A percentile compares a stretch with the other conserved stretches of the same genome.
These are phyloP conservation scores for Hyphopichia khmerensis DNA, from an alignment of 1,139 yeast species.

Conservation along the genomic window DNA sequence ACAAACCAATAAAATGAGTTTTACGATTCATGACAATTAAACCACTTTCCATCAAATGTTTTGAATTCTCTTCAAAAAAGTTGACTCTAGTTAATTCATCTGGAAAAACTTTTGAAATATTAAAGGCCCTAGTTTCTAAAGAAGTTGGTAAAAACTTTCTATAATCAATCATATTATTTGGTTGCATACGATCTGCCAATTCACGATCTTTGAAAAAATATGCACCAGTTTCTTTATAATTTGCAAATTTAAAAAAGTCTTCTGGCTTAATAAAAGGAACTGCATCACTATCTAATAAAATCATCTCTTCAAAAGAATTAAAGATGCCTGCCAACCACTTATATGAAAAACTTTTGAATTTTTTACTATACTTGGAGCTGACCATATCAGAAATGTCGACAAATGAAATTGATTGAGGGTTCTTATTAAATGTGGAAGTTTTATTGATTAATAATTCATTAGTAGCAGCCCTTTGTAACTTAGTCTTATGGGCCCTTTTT, in stretches of 20 bases:
- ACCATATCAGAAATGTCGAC: conserved; percentile 40
- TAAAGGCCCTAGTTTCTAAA: conserved; percentile 1
- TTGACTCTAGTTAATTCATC: neutral
- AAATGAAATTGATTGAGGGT: conserved; percentile 44
- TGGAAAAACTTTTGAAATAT: neutral
- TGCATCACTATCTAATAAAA: conserved; percentile 55
- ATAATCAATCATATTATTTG: neutral
- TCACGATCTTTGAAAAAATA: conserved; percentile 38
- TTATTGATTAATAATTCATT: conserved; percentile 1
- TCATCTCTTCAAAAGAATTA: conserved; percentile 48
- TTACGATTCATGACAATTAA: conserved; percentile 33
- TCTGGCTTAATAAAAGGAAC: conserved; percentile 43
- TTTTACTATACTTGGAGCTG: conserved; percentile 21
- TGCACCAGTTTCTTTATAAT: conserved; percentile 31
- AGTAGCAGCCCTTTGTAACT: conserved; percentile 22
- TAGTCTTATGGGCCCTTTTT: conserved; percentile 12
- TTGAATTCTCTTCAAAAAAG: conserved; percentile 14
- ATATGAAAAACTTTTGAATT: conserved; percentile 44
- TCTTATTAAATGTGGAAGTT: neutral
- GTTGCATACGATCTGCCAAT: neutral
- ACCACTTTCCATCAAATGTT: conserved; percentile 44
- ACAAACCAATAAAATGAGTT: conserved; percentile 30
- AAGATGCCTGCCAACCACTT: conserved; percentile 49
- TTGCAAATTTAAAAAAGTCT: conserved; percentile 28
- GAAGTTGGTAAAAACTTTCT: neutral